These are phyloP conservation scores for Exidia glandulosa DNA, from an alignment of 768 basidiomycete genomes.

Conservation along the genomic window DNA sequence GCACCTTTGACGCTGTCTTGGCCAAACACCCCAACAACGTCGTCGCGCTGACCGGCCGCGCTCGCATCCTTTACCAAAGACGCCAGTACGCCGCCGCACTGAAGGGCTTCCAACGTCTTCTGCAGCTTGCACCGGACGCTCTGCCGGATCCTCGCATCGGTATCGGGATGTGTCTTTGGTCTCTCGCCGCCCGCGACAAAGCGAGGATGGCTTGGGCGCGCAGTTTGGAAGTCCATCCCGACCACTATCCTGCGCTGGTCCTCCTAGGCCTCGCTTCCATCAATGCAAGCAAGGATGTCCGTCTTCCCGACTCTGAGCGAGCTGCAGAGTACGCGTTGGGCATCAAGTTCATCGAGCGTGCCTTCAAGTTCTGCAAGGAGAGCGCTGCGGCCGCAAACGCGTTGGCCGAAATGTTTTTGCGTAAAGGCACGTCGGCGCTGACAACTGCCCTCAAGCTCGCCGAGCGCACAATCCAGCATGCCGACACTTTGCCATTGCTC, in stretches of 20 bases:
- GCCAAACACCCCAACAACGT: slow-evolving; percentile 73
- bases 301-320: slow-evolving; percentile 52
- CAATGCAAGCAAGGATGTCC: slow-evolving; percentile 70
- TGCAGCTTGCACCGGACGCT: slow-evolving; percentile 66
- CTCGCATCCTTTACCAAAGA: slow-evolving; percentile 72
- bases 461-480: slow-evolving; percentile 87
- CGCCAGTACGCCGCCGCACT: slow-evolving; percentile 71
- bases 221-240: slow-evolving; percentile 75
- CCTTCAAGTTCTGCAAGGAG: slow-evolving; percentile 68
- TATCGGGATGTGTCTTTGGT: slow-evolving; percentile 90
- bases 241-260: slow-evolving; percentile 69
- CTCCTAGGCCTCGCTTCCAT: slow-evolving; percentile 79
- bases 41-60: slow-evolving; percentile 79
- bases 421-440: slow-evolving; percentile 44
- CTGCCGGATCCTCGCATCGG: slow-evolving; percentile 91
- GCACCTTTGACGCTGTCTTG: slow-evolving; percentile 73
- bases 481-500: slow-evolving; percentile 74
- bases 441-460: slow-evolving; percentile 79
- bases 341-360: slow-evolving; percentile 59
- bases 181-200: slow-evolving; percentile 68
- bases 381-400: slow-evolving; percentile 75
- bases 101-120: slow-evolving; percentile 74
- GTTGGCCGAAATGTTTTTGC: slow-evolving; percentile 66
- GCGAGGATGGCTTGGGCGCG: slow-evolving; percentile 88
- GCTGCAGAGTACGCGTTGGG: slow-evolving; percentile 49